phyloP scores from a whole-genome alignment of 441 rosid species.

The Monsonia emarginata region DNA sequence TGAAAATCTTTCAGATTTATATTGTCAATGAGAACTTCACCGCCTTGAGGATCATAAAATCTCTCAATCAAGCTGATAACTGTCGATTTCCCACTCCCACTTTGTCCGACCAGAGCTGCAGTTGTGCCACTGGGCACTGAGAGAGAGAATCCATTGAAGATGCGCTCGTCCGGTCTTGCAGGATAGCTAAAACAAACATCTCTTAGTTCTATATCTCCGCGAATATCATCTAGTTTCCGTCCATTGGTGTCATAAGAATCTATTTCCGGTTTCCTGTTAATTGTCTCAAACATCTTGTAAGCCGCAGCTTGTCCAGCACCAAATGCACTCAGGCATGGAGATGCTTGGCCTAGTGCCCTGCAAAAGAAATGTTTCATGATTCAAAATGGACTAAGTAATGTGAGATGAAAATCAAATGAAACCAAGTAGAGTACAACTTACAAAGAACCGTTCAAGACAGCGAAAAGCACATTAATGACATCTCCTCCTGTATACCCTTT shows the following conservation, averaged over 20 bases:
- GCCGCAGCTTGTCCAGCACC: slow-evolving; percentile 68
- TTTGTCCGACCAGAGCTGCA: slow-evolving; percentile 63
- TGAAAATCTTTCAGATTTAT: slow-evolving; percentile 39
- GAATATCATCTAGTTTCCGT: slow-evolving; percentile 33
- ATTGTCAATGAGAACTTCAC: slow-evolving; percentile 57
- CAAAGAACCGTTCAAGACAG: slow-evolving; percentile 57
- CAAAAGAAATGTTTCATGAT: slow-evolving; percentile 3
- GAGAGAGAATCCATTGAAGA: slow-evolving; percentile 56
- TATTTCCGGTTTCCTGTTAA: slow-evolving; percentile 40
- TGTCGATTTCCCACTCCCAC: slow-evolving; percentile 81
- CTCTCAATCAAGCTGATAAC: slow-evolving; percentile 66
- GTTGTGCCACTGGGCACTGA: slow-evolving; percentile 47
- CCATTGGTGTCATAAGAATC: slow-evolving; percentile 55
- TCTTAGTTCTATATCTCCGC: slow-evolving; percentile 54
- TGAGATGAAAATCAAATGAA: not conserved
- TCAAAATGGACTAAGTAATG: not conserved
- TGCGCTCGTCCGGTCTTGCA: slow-evolving; percentile 61
- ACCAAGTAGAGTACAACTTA: slow-evolving; percentile 20
- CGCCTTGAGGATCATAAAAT: slow-evolving; percentile 69
- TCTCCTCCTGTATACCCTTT: slow-evolving; percentile 61
- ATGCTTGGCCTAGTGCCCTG: slow-evolving; percentile 66
- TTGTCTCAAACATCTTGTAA: slow-evolving; percentile 69
- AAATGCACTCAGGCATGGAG: slow-evolving; percentile 53
- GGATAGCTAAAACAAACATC: slow-evolving; percentile 48
- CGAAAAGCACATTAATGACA: slow-evolving; percentile 44